Evolutionary conservation across 257 asterid genomes (phyloP).

Genomic region (Nicotiana knightiana): DNA sequence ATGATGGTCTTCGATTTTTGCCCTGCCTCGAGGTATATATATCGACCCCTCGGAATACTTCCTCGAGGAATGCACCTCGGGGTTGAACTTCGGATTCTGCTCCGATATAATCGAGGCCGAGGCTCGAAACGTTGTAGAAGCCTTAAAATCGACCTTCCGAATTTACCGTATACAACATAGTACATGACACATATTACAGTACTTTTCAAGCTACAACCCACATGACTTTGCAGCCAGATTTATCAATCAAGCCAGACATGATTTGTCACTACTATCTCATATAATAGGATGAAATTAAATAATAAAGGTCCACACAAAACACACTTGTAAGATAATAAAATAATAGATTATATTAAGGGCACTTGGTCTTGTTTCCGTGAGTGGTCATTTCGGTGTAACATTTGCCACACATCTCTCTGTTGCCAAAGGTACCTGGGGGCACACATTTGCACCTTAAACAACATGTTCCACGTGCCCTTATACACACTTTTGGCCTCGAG

Average conservation of each 20-base stretch:
- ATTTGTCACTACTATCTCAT: background rate
- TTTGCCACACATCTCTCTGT: slow-evolving; percentile 51
- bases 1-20: too few relatives aligned
- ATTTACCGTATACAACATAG: background rate
- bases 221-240: background rate
- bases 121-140: too few relatives aligned
- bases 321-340: background rate
- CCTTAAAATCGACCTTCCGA: too few relatives aligned
- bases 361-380: slow-evolving; percentile 47
- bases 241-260: background rate
- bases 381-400: slow-evolving; percentile 61
- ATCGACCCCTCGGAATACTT: too few relatives aligned
- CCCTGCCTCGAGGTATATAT: too few relatives aligned
- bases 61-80: too few relatives aligned
- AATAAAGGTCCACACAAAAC: background rate
- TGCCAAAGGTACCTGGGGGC: slow-evolving; percentile 69
- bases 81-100: too few relatives aligned
- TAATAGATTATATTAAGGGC: slow-evolving; percentile 26
- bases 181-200: background rate
- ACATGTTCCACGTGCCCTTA: slow-evolving; percentile 58
- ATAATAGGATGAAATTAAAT: background rate
- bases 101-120: too few relatives aligned
- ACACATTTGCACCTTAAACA: slow-evolving; percentile 59
- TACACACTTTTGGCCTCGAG: slow-evolving; percentile 45
- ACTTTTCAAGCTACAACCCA: background rate